A percentile compares a stretch with the other conserved stretches of the same genome.
These are phyloP conservation scores for Lentinus tigrinus DNA, from an alignment of 768 basidiomycete species.

Conservation along the genomic window DNA sequence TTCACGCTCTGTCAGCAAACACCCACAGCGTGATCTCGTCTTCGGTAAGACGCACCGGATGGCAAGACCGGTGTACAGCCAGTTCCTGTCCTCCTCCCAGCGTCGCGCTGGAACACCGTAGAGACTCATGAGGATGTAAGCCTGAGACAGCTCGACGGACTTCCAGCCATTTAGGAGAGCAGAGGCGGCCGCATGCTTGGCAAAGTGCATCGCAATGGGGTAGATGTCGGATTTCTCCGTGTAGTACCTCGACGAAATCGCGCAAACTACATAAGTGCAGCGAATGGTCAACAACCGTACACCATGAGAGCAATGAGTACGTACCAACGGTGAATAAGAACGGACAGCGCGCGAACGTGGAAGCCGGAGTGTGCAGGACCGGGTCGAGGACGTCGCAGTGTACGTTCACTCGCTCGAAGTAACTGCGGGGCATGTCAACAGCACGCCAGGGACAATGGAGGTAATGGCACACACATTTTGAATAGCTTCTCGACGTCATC, in stretches of 20 bases:
- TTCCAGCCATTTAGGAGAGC: conserved; percentile 55
- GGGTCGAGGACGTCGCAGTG: conserved; percentile 76
- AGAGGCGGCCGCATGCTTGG: conserved; percentile 77
- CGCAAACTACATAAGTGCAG: conserved; percentile 62
- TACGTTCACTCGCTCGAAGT: conserved; percentile 68
- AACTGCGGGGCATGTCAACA: conserved; percentile 41
- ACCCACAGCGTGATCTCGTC: background rate
- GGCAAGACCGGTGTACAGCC: conserved; percentile 86
- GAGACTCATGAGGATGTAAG: conserved; percentile 85
- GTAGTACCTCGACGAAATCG: conserved; percentile 83
- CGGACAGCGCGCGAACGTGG: conserved; percentile 80
- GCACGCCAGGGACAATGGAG: background rate
- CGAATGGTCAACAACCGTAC: background rate
- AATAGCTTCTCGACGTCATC: conserved; percentile 84
- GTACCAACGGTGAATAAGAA: conserved; percentile 87
- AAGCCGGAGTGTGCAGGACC: conserved; percentile 74
- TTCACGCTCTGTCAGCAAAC: background rate
- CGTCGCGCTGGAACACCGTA: conserved; percentile 76
- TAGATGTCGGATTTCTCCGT: conserved; percentile 82
- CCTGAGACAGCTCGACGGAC: conserved; percentile 87
- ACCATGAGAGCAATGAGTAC: conserved; percentile 20
- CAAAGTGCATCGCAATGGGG: conserved; percentile 87
- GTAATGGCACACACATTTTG: conserved; percentile 59
- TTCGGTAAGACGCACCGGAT: conserved; percentile 50
- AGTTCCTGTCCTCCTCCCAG: conserved; percentile 91